phyloP scores from a whole-genome alignment of 2,329 filamentous ascomycete genomes.

The Neurospora sp. region DNA sequence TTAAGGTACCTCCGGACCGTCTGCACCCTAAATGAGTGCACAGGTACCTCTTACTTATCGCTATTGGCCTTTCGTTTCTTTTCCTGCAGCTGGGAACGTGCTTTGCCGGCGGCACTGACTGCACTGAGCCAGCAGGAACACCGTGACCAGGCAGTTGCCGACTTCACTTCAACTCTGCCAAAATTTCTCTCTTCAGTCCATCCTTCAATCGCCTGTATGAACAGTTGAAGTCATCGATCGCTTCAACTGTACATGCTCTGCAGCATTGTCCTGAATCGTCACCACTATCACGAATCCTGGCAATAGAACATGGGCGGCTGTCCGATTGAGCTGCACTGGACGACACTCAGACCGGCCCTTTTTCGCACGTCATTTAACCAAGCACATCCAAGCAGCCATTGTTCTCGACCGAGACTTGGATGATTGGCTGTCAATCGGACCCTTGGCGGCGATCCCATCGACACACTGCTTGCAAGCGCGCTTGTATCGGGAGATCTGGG shows the following conservation, averaged over 20 bases:
- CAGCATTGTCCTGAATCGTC: background rate
- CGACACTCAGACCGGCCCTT: background rate
- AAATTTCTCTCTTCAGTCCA: background rate
- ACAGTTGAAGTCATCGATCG: background rate
- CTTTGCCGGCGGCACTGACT: background rate
- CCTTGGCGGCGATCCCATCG: conserved; percentile 17
- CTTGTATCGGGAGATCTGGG: conserved; percentile 15
- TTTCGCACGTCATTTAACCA: conserved; percentile 1
- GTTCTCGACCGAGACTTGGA: background rate
- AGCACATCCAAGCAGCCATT: background rate
- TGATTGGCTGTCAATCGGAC: background rate
- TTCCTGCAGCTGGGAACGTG: background rate
- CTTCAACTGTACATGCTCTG: background rate
- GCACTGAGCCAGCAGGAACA: background rate
- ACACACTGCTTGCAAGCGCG: conserved; percentile 4
- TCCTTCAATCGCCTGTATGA: background rate
- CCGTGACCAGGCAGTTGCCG: background rate
- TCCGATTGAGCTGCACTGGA: background rate
- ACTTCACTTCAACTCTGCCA: background rate
- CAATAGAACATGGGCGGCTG: background rate
- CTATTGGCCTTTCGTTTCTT: background rate
- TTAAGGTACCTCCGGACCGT: background rate
- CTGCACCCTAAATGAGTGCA: background rate
- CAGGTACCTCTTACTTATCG: background rate
- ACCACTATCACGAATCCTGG: background rate